Evolutionary conservation across 148 eudicot species (phyloP).

Genomic region (Rhododendron williamsianum): DNA sequence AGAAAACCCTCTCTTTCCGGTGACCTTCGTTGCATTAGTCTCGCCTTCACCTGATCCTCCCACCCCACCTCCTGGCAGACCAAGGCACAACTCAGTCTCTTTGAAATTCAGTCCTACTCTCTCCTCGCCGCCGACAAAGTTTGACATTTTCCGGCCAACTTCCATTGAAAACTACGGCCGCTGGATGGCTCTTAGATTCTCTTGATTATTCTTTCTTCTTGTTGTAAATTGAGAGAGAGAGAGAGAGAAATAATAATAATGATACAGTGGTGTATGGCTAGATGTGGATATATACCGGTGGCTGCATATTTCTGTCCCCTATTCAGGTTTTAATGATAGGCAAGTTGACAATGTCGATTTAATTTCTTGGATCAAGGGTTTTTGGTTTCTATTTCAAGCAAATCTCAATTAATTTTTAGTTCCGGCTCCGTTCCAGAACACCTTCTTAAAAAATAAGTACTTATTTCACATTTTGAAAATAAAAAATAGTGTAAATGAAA

Average conservation of each 20-base stretch:
- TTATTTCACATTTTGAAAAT: too few relatives aligned
- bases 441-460: too few relatives aligned
- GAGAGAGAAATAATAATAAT: neutral
- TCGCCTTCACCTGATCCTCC: neutral
- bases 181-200: neutral
- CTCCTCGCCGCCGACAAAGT: neutral
- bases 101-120: conserved; percentile 20
- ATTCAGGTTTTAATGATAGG: conserved; percentile 20
- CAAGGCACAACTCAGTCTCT: conserved; percentile 58
- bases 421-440: too few relatives aligned
- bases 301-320: conserved; percentile 12
- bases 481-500: too few relatives aligned
- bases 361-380: neutral
- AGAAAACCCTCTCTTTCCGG: conserved; percentile 54
- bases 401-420: too few relatives aligned
- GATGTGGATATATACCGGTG: conserved; percentile 37
- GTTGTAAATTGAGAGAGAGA: neutral
- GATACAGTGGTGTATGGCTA: conserved; percentile 12
- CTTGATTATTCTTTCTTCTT: neutral
- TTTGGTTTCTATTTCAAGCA: neutral
- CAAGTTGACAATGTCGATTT: conserved; percentile 14
- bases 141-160: conserved; percentile 18
- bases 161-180: conserved; percentile 4
- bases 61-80: conserved; percentile 50
- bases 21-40: conserved; percentile 12